Evolutionary conservation across 2,329 filamentous ascomycete genomes (phyloP).

Genomic region (Lachnellula arida): DNA sequence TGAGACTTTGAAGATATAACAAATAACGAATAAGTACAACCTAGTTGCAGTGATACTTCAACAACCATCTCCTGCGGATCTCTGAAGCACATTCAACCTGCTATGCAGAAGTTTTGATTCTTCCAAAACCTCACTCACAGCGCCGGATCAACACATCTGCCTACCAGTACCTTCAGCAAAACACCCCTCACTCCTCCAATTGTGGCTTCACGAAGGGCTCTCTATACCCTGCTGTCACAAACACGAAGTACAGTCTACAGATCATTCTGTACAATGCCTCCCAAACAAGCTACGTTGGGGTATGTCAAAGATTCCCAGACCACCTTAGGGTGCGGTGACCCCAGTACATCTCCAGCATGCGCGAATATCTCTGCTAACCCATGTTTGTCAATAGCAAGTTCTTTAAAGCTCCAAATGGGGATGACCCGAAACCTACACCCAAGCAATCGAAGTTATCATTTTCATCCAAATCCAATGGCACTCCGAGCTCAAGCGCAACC

Average conservation of each 20-base stretch:
- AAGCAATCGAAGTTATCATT: slow-evolving; percentile 81
- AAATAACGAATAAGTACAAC: too few relatives aligned
- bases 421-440: slow-evolving; percentile 45
- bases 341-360: slow-evolving; percentile 11
- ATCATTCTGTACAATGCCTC: slow-evolving; percentile 29
- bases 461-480: slow-evolving; percentile 47
- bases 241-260: slow-evolving; percentile 16
- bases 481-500: slow-evolving; percentile 24
- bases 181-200: slow-evolving; percentile 10
- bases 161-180: too few relatives aligned
- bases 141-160: background rate
- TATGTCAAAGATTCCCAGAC: slow-evolving; percentile 74
- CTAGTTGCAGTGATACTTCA: background rate
- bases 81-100: background rate
- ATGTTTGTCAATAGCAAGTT: slow-evolving; percentile 62
- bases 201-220: slow-evolving; percentile 28
- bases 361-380: slow-evolving; percentile 13
- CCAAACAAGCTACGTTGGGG: slow-evolving; percentile 73
- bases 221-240: slow-evolving; percentile 9
- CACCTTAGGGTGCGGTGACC: slow-evolving; percentile 61
- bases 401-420: slow-evolving; percentile 64
- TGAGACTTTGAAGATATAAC: background rate
- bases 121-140: background rate
- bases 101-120: background rate
- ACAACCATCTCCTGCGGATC: background rate